These are phyloP conservation scores for Ascochyta pisi DNA, from an alignment of 2,329 filamentous ascomycete genomes.

Conservation along the genomic window DNA sequence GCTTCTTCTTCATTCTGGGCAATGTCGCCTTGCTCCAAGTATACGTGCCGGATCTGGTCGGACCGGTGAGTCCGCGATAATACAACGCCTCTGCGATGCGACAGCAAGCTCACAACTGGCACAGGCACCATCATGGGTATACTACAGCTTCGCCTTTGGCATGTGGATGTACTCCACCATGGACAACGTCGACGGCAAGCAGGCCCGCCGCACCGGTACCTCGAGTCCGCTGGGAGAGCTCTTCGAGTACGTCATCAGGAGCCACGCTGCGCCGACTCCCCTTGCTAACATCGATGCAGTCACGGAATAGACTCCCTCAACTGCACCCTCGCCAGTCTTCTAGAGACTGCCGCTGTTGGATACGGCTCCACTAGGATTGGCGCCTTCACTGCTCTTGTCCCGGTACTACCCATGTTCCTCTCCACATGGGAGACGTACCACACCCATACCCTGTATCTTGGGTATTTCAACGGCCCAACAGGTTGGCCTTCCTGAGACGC, in stretches of 20 bases:
- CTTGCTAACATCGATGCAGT: constrained; percentile 49
- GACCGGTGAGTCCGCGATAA: constrained; percentile 69
- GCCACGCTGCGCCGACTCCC: constrained; percentile 27
- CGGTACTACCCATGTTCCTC: constrained; percentile 98
- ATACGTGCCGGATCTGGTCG: constrained; percentile 86
- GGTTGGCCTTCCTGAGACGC: constrained; percentile 36
- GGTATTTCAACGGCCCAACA: constrained; percentile 95
- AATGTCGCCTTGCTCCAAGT: constrained; percentile 80
- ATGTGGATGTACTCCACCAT: constrained; percentile 99
- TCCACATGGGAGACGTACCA: constrained; percentile 99
- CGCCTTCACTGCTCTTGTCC: constrained; percentile 88
- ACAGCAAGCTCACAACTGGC: constrained; percentile 19
- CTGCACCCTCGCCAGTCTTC: constrained; percentile 89
- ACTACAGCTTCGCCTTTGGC: constrained; percentile 93
- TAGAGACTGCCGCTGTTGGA: constrained; percentile 92
- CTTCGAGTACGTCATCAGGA: constrained; percentile 71
- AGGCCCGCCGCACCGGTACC: constrained; percentile 91
- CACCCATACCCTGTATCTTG: constrained; percentile 94
- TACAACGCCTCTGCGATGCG: not conserved
- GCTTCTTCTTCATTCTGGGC: constrained; percentile 90
- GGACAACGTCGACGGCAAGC: constrained; percentile 99
- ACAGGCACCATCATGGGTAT: constrained; percentile 87
- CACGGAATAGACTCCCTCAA: constrained; percentile 98
- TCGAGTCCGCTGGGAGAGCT: constrained; percentile 94
- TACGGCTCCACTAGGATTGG: constrained; percentile 83